Conservation (phyloP, 164 flowering plant species). For the Vitis riparia region DNA sequence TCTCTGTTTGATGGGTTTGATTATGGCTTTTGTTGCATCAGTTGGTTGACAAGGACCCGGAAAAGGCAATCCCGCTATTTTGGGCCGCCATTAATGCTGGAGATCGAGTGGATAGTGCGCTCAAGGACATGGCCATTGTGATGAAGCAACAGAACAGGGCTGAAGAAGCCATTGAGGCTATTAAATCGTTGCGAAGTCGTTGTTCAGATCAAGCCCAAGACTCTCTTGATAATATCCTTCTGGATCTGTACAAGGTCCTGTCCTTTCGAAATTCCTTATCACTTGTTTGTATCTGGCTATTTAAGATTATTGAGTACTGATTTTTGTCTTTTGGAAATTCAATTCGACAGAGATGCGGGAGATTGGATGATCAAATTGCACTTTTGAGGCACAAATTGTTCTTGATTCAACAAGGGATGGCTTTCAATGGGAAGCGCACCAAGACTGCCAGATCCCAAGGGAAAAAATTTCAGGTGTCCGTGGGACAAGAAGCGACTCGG, state of each 20-base stretch:
- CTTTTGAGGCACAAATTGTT: constrained; percentile 79
- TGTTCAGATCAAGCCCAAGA: constrained; percentile 98
- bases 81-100: constrained; percentile 99
- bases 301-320: background rate
- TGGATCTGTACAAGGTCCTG: constrained; percentile 91
- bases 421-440: constrained; percentile 97
- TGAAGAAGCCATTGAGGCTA: constrained; percentile 99
- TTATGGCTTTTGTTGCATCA: constrained; percentile 25
- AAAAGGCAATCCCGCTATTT: constrained; percentile 86
- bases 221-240: constrained; percentile 89
- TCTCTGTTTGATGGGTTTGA: constrained; percentile 13
- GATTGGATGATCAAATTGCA: constrained; percentile 88
- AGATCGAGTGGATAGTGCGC: constrained; percentile 97
- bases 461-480: constrained; percentile 94
- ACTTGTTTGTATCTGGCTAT: background rate
- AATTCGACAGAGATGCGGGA: constrained; percentile 80
- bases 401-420: constrained; percentile 90
- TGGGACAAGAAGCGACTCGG: constrained; percentile 96
- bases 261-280: background rate
- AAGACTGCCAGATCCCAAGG: constrained; percentile 98
- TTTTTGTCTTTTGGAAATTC: background rate
- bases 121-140: constrained; percentile 98
- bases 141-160: constrained; percentile 98
- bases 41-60: constrained; percentile 99
- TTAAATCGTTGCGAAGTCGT: constrained; percentile 70